A percentile compares a stretch with the other conserved stretches of the same genome.
phyloP scores from a whole-genome alignment of 225 moss, liverwort and hornwort genomes.

The Marchantia paleacea region DNA sequence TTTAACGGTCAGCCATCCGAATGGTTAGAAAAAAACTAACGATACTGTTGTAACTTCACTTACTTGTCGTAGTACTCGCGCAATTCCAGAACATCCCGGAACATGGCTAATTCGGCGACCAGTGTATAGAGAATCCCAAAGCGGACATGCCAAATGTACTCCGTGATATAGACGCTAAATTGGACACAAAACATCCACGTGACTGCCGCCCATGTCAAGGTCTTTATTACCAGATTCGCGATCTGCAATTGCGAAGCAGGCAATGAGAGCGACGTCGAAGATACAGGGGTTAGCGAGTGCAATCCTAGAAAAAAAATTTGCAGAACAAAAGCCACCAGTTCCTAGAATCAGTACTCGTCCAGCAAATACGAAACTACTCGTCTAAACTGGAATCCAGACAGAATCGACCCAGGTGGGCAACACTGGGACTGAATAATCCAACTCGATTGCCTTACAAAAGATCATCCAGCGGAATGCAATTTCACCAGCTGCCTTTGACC shows the following conservation, averaged over 20 bases:
- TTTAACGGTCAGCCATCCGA: too few relatives aligned
- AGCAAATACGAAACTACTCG: too few relatives aligned
- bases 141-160: conserved; percentile 68
- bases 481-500: neutral
- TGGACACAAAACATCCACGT: conserved; percentile 61
- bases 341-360: too few relatives aligned
- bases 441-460: neutral
- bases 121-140: conserved; percentile 66
- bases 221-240: conserved; percentile 44
- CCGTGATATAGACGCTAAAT: conserved; percentile 56
- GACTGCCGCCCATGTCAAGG: conserved; percentile 53
- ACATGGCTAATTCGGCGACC: conserved; percentile 63
- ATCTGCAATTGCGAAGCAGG: conserved; percentile 44
- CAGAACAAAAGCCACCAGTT: too few relatives aligned
- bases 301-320: too few relatives aligned
- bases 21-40: too few relatives aligned
- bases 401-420: too few relatives aligned
- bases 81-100: conserved; percentile 49
- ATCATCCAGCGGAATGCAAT: neutral
- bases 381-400: too few relatives aligned
- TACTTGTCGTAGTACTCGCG: conserved; percentile 54
- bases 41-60: neutral
- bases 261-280: too few relatives aligned
- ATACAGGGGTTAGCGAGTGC: too few relatives aligned
- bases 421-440: too few relatives aligned